Conservation (phyloP, 768 basidiomycete species). For the Russula griseocarnosa region DNA sequence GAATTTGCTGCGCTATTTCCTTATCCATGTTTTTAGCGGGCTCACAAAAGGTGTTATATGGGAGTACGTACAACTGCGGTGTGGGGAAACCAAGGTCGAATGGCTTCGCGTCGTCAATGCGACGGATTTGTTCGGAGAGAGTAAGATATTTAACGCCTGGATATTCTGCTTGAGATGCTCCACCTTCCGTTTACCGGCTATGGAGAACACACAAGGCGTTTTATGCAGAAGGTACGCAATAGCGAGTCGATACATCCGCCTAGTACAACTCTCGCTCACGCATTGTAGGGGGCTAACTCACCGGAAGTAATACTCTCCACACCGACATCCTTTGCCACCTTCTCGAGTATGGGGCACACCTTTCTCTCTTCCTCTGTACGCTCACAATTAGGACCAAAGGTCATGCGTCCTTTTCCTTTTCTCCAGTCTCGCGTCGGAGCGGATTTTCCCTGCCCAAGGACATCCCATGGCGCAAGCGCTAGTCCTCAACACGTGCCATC, state of each 20-base stretch:
- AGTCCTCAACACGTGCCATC: constrained; percentile 36
- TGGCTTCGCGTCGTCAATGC: constrained; percentile 41
- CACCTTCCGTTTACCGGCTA: constrained; percentile 50
- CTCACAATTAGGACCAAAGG: constrained; percentile 11
- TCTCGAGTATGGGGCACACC: constrained; percentile 34
- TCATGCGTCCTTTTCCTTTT: constrained; percentile 38
- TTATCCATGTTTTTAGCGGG: not conserved
- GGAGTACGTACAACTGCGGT: constrained; percentile 34
- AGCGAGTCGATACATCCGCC: constrained; percentile 33
- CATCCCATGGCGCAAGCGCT: constrained; percentile 44
- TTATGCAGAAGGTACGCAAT: constrained; percentile 56
- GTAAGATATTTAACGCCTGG: constrained; percentile 46
- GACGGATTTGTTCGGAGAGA: constrained; percentile 46
- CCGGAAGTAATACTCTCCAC: constrained; percentile 46
- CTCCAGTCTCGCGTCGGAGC: constrained; percentile 34
- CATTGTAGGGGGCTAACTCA: constrained; percentile 28
- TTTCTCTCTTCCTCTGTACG: constrained; percentile 25
- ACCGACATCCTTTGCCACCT: constrained; percentile 49
- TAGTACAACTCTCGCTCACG: not conserved
- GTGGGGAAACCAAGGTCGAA: constrained; percentile 47
- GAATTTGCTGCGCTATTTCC: not conserved
- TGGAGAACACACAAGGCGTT: constrained; percentile 49
- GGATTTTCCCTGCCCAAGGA: constrained; percentile 42
- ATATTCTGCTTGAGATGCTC: constrained; percentile 50
- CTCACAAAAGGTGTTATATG: not conserved